A percentile compares a stretch with the other conserved stretches of the same genome.
Evolutionary conservation across 345 rosid genomes (phyloP).

Genomic region (Nephelium lappaceum): DNA sequence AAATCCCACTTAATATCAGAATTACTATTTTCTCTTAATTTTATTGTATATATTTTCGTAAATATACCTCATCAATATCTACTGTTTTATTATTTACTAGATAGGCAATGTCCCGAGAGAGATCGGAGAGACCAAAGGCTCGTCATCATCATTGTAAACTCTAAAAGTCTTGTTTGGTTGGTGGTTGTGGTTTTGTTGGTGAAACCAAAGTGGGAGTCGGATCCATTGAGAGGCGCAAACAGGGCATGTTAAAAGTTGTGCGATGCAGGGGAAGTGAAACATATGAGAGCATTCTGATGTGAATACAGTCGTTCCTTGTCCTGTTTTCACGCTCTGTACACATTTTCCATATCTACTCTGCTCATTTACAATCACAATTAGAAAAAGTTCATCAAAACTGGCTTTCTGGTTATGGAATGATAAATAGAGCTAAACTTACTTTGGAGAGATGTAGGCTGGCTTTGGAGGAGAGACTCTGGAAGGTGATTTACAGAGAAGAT

Average conservation of each 20-base stretch:
- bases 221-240: slow-evolving; percentile 73
- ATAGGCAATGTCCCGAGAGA: slow-evolving; percentile 22
- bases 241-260: slow-evolving; percentile 64
- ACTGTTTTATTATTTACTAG: too few species aligned
- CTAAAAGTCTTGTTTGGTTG: slow-evolving; percentile 36
- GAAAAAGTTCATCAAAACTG: neutral
- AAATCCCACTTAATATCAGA: too few species aligned
- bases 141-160: slow-evolving; percentile 73
- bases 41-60: too few species aligned
- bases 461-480: slow-evolving; percentile 68
- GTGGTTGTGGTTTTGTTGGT: slow-evolving; percentile 20
- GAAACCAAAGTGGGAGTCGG: slow-evolving; percentile 44
- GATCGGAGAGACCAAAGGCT: slow-evolving; percentile 60
- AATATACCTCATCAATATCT: too few species aligned
- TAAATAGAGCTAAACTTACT: slow-evolving; percentile 34
- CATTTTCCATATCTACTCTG: slow-evolving; percentile 81
- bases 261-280: slow-evolving; percentile 79
- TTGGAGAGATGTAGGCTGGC: slow-evolving; percentile 64
- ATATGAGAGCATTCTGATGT: slow-evolving; percentile 84
- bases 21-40: too few species aligned
- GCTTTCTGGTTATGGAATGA: neutral
- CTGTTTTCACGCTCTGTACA: slow-evolving; percentile 58
- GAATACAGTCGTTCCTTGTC: slow-evolving; percentile 79
- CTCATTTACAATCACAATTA: neutral
- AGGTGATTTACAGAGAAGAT: slow-evolving; percentile 74